phyloP scores from a whole-genome alignment of 345 rosid species.

The Barbarea vulgaris region DNA sequence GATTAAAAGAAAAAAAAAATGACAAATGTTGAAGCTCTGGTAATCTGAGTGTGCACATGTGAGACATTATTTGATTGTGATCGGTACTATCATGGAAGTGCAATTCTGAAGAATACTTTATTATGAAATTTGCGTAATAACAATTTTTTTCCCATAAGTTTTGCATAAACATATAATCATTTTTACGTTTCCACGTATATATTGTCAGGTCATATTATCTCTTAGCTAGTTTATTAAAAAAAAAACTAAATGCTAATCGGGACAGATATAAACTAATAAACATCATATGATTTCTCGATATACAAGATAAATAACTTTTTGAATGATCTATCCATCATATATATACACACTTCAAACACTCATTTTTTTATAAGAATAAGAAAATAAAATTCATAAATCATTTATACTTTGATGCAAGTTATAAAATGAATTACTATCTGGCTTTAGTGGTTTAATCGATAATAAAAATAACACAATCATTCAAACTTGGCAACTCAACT shows the following conservation, averaged over 20 bases:
- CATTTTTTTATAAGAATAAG: background rate
- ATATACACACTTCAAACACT: background rate
- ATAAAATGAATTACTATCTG: too few relatives aligned
- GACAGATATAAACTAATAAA: slow-evolving; percentile 1
- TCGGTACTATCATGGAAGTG: slow-evolving; percentile 31
- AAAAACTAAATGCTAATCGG: background rate
- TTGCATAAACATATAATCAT: background rate
- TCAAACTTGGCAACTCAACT: too few relatives aligned
- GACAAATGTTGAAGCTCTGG: slow-evolving; percentile 37
- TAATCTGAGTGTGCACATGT: slow-evolving; percentile 38
- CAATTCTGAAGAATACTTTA: background rate
- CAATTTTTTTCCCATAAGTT: background rate
- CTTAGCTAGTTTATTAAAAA: background rate
- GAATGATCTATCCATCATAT: background rate
- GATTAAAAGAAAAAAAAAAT: slow-evolving; percentile 16
- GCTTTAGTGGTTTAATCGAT: too few relatives aligned
- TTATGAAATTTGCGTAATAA: background rate
- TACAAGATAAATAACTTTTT: background rate
- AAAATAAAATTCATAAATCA: background rate
- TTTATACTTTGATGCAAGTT: too few relatives aligned
- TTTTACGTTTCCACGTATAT: background rate
- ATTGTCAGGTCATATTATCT: too few relatives aligned
- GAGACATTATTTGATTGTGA: slow-evolving; percentile 35
- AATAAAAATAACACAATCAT: too few relatives aligned
- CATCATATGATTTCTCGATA: background rate